phyloP scores from a whole-genome alignment of 768 basidiomycete species.

The Xanthoconium purpureum region DNA sequence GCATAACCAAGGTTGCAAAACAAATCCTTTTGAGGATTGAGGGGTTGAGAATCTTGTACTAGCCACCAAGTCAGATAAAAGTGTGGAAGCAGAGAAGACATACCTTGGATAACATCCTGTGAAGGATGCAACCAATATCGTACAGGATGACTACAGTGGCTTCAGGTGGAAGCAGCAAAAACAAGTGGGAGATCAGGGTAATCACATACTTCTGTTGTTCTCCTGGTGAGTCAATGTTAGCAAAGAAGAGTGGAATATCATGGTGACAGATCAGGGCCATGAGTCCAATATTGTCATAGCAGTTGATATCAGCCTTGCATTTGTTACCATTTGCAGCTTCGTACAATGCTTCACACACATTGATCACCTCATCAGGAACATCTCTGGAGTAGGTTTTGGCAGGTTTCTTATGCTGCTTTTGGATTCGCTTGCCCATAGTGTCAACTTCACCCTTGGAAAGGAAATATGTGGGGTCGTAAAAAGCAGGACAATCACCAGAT shows the following conservation, averaged over 20 bases:
- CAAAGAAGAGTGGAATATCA: no score
- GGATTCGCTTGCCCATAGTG: neutral
- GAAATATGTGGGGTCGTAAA: conserved; percentile 29
- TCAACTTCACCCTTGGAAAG: conserved; percentile 35
- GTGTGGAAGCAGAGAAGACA: no score
- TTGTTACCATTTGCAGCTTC: neutral
- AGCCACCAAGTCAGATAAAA: no score
- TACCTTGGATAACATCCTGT: no score
- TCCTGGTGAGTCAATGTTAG: no score
- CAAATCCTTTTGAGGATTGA: neutral
- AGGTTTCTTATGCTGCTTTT: neutral
- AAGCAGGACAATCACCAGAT: neutral
- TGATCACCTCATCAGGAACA: neutral
- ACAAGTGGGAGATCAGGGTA: neutral
- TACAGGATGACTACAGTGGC: no score
- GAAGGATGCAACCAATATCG: no score
- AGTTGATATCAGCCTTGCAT: neutral
- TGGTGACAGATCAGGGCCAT: neutral
- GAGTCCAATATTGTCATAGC: neutral
- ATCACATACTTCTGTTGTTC: neutral
- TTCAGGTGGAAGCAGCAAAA: no score
- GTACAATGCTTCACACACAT: neutral
- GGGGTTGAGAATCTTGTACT: no score
- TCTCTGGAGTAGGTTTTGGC: fast-evolving
- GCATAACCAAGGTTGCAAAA: neutral